Percentiles rank a stretch among this genome's conserved stretches.
phyloP scores from a whole-genome alignment of 2,329 filamentous ascomycete species.

The Emergomyces africanus region DNA sequence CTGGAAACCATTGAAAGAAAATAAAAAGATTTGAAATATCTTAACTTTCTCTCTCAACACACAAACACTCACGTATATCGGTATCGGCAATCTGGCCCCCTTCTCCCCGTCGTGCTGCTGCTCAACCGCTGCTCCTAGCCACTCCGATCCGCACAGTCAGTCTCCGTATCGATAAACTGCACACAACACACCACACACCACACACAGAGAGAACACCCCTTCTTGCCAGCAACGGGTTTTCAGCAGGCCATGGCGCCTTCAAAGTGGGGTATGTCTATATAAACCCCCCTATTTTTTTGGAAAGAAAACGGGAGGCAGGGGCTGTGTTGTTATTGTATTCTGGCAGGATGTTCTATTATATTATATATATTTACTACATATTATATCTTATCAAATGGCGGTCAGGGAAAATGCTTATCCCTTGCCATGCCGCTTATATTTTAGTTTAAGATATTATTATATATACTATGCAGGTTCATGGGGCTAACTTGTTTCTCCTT shows the following conservation, averaged over 20 bases:
- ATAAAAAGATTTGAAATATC: no score
- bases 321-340: background rate
- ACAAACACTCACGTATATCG: no score
- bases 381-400: background rate
- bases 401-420: background rate
- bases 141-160: background rate
- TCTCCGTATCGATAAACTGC: background rate
- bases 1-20: no score
- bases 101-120: background rate
- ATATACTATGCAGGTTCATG: background rate
- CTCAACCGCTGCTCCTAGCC: background rate
- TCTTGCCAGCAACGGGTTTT: background rate
- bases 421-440: background rate
- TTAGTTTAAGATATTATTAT: background rate
- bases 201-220: background rate
- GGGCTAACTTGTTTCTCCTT: background rate
- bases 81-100: background rate
- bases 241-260: conserved; percentile 30
- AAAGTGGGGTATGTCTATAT: conserved; percentile 32
- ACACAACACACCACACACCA: background rate
- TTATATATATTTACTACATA: no score
- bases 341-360: background rate
- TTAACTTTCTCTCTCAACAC: no score
- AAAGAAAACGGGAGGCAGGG: background rate
- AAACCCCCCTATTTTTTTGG: background rate